A percentile compares a stretch with the other conserved stretches of the same genome.
phyloP scores from a whole-genome alignment of 805 yeast genomes.

The Starmerella etchellsii region DNA sequence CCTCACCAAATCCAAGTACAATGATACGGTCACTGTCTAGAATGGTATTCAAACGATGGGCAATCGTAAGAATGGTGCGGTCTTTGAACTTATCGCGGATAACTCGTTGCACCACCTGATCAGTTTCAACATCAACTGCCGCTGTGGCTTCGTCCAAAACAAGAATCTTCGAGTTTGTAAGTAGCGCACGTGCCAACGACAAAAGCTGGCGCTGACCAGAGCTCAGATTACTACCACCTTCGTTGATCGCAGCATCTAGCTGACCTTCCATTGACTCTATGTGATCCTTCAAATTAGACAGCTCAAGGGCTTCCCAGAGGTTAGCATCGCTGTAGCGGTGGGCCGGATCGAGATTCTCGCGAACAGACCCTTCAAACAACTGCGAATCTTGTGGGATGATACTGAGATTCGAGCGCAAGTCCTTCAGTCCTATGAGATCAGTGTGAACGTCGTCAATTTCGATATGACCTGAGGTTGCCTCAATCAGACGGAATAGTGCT shows the following conservation, averaged over 20 bases:
- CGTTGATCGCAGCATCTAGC: conserved; percentile 45
- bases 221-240: conserved; percentile 77
- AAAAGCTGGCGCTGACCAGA: conserved; percentile 80
- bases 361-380: conserved; percentile 72
- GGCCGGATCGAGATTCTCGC: conserved; percentile 82
- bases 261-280: conserved; percentile 43
- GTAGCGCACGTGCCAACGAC: conserved; percentile 73
- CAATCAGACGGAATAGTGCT: conserved; percentile 76
- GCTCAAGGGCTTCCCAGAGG: conserved; percentile 68
- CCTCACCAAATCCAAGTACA: conserved; percentile 59
- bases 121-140: conserved; percentile 81
- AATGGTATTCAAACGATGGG: conserved; percentile 78
- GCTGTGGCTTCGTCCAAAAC: conserved; percentile 86
- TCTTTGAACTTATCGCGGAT: conserved; percentile 59
- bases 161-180: conserved; percentile 58
- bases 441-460: conserved; percentile 60
- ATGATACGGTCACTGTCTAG: conserved; percentile 72
- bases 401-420: conserved; percentile 61
- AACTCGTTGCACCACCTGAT: conserved; percentile 64
- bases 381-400: conserved; percentile 94
- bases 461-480: conserved; percentile 57
- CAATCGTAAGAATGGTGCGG: conserved; percentile 75
- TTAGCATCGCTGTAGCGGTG: conserved; percentile 54
- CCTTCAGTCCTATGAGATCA: conserved; percentile 55
- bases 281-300: conserved; percentile 65